phyloP scores from a whole-genome alignment of 495 filamentous ascomycete genomes.

The Amorphotheca resinae region DNA sequence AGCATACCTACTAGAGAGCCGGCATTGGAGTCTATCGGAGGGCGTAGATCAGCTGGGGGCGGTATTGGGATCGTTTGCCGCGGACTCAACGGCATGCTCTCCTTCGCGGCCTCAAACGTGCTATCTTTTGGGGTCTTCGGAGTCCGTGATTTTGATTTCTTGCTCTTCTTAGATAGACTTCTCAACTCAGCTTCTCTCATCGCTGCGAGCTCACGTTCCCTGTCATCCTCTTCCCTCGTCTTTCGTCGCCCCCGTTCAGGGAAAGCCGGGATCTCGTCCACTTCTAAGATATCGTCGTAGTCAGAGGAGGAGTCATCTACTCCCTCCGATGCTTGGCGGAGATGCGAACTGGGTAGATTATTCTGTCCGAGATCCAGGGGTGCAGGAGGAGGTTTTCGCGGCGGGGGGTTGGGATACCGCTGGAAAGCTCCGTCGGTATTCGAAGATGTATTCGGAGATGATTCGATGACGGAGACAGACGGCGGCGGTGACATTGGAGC shows the following conservation, averaged over 20 bases:
- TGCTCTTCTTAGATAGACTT: conserved; percentile 53
- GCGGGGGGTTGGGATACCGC: conserved; percentile 35
- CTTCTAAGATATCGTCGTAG: conserved; percentile 64
- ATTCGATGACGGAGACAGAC: conserved; percentile 33
- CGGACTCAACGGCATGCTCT: conserved; percentile 16
- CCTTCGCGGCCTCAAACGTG: neutral
- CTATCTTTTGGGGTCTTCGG: conserved; percentile 17
- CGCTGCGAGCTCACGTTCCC: conserved; percentile 55
- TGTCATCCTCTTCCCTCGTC: conserved; percentile 81
- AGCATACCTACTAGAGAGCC: conserved; percentile 39
- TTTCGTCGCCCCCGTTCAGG: conserved; percentile 66
- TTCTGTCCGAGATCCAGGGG: conserved; percentile 58
- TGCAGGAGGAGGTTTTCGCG: conserved; percentile 71
- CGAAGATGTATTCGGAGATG: conserved; percentile 36
- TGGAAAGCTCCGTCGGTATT: conserved; percentile 33
- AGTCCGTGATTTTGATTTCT: conserved; percentile 32
- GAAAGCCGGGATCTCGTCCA: conserved; percentile 44
- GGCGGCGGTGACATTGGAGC: conserved; percentile 16
- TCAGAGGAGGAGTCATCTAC: conserved; percentile 65
- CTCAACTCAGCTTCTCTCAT: conserved; percentile 49
- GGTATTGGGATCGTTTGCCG: conserved; percentile 15
- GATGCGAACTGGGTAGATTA: conserved; percentile 27
- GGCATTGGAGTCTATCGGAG: conserved; percentile 13
- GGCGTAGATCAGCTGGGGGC: conserved; percentile 14
- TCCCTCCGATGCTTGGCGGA: conserved; percentile 32